Evolutionary conservation across 305 asterid species (phyloP).

Genomic region (Galium porrigens): DNA sequence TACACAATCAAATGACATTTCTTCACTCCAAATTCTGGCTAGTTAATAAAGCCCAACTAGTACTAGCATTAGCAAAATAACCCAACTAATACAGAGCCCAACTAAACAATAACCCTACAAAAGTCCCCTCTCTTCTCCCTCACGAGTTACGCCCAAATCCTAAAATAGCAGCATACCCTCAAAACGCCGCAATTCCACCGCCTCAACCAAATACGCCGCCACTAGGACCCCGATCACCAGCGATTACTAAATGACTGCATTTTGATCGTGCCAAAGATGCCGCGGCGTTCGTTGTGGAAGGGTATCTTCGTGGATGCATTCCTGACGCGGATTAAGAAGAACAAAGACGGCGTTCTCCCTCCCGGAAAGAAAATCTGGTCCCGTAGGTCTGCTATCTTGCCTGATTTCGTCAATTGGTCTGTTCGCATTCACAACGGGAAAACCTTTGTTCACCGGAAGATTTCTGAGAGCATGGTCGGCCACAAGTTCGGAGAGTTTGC

Average conservation of each 20-base stretch:
- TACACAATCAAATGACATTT: too few relatives aligned
- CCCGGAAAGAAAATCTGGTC: conserved; percentile 13
- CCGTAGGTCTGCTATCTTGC: conserved; percentile 13
- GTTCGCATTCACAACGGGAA: conserved; percentile 14
- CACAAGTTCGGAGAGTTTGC: conserved; percentile 11
- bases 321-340: conserved; percentile 8
- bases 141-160: background rate
- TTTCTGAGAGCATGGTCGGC: conserved; percentile 5
- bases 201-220: background rate
- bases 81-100: too few relatives aligned
- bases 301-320: conserved; percentile 11
- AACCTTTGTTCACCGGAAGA: conserved; percentile 7
- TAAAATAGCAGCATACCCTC: background rate
- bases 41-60: too few relatives aligned
- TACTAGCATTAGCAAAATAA: too few relatives aligned
- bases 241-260: background rate
- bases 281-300: conserved; percentile 14
- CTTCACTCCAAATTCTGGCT: too few relatives aligned
- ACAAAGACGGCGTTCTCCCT: conserved; percentile 1
- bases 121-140: background rate
- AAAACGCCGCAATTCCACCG: background rate
- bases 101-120: too few relatives aligned
- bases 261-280: background rate
- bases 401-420: conserved; percentile 3
- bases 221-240: background rate